These are phyloP conservation scores for Xeromyces bisporus DNA, from an alignment of 495 filamentous ascomycete species.

Conservation along the genomic window DNA sequence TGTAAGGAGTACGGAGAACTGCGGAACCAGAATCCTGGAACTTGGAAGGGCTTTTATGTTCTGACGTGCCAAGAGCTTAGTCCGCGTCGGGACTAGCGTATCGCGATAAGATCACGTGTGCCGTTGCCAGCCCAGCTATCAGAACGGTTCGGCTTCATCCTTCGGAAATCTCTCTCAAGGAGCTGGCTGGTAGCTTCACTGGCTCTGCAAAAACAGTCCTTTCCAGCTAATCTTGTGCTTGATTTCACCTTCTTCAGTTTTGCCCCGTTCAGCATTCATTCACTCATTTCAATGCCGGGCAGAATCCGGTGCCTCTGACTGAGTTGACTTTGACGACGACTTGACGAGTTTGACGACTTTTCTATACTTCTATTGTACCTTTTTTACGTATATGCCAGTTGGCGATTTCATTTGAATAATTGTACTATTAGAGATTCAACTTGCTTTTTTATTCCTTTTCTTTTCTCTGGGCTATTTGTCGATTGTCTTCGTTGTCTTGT, in stretches of 20 bases:
- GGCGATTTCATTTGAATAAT: slow-evolving; percentile 4
- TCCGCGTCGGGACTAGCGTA: not conserved
- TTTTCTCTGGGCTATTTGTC: no score
- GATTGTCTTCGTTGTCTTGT: no score
- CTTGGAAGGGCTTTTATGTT: no score
- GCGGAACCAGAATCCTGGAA: no score
- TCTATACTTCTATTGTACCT: slow-evolving; percentile 23
- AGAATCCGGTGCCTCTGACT: slow-evolving; percentile 13
- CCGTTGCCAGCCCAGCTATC: no score
- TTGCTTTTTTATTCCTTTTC: slow-evolving; percentile 5
- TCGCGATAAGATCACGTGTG: not conserved
- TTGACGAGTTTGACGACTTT: slow-evolving; percentile 33
- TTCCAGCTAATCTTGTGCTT: not conserved
- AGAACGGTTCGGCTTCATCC: no score
- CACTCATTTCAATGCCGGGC: not conserved
- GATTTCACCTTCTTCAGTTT: slow-evolving; percentile 2
- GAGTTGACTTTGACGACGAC: slow-evolving; percentile 25
- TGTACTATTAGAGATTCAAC: slow-evolving; percentile 1
- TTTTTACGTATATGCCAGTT: slow-evolving; percentile 12
- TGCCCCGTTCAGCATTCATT: no score
- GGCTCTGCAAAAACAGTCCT: not conserved
- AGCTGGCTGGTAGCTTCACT: not conserved
- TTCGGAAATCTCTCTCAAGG: no score
- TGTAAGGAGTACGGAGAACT: no score
- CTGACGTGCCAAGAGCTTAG: slow-evolving; percentile 1